Conservation (phyloP, 345 rosid species). For the Syzygium oleosum region DNA sequence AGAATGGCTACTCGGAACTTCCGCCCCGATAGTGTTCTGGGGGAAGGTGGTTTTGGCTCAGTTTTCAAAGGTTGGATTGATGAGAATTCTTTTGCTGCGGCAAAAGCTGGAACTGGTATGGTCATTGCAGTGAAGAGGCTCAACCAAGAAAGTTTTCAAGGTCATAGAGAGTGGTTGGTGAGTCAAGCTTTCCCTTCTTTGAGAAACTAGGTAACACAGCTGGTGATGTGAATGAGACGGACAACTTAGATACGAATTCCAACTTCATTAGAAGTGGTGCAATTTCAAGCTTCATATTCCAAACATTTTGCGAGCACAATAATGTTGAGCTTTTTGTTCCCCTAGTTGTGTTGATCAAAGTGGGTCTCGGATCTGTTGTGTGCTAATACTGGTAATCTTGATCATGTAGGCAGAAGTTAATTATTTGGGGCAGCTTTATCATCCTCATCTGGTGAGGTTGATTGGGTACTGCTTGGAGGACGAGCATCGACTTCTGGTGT, state of each 20-base stretch:
- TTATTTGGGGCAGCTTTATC: conserved; percentile 54
- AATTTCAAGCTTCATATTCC: background rate
- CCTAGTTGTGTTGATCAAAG: background rate
- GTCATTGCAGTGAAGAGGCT: conserved; percentile 73
- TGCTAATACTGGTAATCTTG: background rate
- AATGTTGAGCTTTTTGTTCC: background rate
- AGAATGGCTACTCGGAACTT: conserved; percentile 60
- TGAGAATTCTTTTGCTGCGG: conserved; percentile 37
- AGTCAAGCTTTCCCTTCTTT: conserved; percentile 18
- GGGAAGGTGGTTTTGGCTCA: conserved; percentile 82
- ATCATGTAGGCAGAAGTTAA: conserved; percentile 61
- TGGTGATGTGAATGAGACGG: background rate
- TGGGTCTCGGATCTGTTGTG: background rate
- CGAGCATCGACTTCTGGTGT: conserved; percentile 60
- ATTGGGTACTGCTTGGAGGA: conserved; percentile 76
- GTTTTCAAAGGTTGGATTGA: conserved; percentile 79
- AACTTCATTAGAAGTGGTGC: background rate
- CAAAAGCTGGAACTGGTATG: conserved; percentile 68
- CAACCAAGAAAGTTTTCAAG: conserved; percentile 55
- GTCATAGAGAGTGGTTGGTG: conserved; percentile 80
- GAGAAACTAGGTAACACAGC: background rate
- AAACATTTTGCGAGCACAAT: background rate
- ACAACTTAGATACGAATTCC: background rate
- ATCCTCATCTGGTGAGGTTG: conserved; percentile 65
- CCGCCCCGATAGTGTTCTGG: conserved; percentile 61